phyloP scores from a whole-genome alignment of 2,329 filamentous ascomycete genomes.

The Lasiodiplodia sp. region DNA sequence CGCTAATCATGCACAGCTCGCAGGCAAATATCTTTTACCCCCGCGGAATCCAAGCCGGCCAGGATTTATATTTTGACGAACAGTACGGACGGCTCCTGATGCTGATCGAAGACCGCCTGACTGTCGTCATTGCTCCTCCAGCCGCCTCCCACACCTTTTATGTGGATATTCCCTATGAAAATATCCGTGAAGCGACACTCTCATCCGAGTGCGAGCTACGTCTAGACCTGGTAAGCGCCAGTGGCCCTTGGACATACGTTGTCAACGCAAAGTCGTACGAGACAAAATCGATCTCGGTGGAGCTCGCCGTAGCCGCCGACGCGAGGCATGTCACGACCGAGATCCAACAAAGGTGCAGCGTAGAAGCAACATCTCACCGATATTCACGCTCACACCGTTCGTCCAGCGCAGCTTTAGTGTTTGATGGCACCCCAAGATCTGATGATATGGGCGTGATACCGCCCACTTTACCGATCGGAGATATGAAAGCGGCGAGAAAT shows the following conservation, averaged over 20 bases:
- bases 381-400: not conserved
- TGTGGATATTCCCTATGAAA: conserved; percentile 40
- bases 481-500: not conserved
- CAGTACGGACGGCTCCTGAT: not conserved
- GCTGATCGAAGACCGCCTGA: conserved; percentile 32
- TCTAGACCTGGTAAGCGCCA: conserved; percentile 34
- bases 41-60: conserved; percentile 34
- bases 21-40: not conserved
- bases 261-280: conserved; percentile 36
- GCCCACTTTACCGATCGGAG: not conserved
- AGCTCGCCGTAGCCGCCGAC: not conserved
- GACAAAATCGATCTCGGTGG: conserved; percentile 34
- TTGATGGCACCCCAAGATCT: not conserved
- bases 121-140: conserved; percentile 35
- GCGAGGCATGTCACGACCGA: not conserved
- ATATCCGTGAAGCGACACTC: not conserved
- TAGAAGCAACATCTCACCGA: not conserved
- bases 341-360: not conserved
- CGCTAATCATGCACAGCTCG: not conserved
- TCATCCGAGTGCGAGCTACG: not conserved
- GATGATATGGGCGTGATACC: not conserved
- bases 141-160: conserved; percentile 32
- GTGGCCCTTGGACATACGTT: conserved; percentile 35
- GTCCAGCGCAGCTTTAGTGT: not conserved
- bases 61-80: conserved; percentile 34